Conservation (phyloP, 1,284 basidiomycete genomes). For the Serendipita sp. region DNA sequence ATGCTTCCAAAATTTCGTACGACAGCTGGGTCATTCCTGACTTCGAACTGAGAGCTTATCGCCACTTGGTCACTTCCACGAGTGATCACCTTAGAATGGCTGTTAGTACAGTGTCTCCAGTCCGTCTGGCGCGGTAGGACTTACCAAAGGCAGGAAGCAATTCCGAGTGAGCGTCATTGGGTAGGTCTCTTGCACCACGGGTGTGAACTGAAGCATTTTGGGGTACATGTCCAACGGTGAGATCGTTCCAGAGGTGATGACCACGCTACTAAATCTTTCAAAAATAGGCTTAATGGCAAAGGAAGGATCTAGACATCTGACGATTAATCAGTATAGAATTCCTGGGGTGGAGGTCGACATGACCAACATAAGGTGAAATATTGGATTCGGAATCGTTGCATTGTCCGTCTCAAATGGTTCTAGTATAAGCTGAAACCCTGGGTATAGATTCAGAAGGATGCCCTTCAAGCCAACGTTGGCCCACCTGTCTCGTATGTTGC, state of each 20-base stretch:
- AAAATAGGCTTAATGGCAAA: slow-evolving; percentile 97
- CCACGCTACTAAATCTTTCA: slow-evolving; percentile 94
- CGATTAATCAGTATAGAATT: slow-evolving; percentile 2
- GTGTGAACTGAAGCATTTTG: slow-evolving; percentile 97
- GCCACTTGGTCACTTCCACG: slow-evolving; percentile 97
- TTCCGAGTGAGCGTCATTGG: slow-evolving; percentile 96
- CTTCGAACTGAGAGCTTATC: slow-evolving; percentile 98
- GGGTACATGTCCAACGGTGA: slow-evolving; percentile 99
- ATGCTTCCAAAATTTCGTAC: slow-evolving; percentile 98
- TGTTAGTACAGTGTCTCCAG: not conserved
- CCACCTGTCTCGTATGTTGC: slow-evolving; percentile 95
- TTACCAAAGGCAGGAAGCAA: slow-evolving; percentile 89
- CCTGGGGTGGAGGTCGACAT: slow-evolving; percentile 1
- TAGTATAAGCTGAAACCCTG: slow-evolving; percentile 91
- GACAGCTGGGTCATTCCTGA: slow-evolving; percentile 96
- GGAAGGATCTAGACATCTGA: slow-evolving; percentile 89
- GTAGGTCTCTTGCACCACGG: slow-evolving; percentile 94
- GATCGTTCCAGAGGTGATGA: slow-evolving; percentile 97
- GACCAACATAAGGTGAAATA: slow-evolving; percentile 91
- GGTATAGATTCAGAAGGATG: slow-evolving; percentile 9
- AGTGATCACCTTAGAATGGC: slow-evolving; percentile 73
- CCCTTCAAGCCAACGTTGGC: slow-evolving; percentile 10
- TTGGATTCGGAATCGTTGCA: slow-evolving; percentile 95
- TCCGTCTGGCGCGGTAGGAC: slow-evolving; percentile 17
- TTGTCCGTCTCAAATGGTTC: slow-evolving; percentile 99